phyloP scores from a whole-genome alignment of 352 stramenopile species.

The Globisporangium nodosum region DNA sequence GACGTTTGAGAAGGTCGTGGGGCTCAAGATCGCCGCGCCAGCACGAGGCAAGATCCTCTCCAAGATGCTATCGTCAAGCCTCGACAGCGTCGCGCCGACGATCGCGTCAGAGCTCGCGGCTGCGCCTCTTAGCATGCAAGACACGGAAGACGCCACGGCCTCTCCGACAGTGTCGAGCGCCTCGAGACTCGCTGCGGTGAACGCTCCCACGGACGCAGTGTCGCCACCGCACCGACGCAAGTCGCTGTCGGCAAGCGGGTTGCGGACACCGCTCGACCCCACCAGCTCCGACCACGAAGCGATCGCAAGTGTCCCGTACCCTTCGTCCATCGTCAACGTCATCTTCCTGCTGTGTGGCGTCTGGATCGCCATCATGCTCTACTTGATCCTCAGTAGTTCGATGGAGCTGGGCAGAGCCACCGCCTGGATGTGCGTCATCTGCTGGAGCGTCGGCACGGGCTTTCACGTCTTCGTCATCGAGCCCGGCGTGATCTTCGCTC shows the following conservation, averaged over 20 bases:
- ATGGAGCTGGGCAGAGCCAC: conserved; percentile 40
- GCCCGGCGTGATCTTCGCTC: conserved; percentile 38
- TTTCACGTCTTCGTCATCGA: conserved; percentile 53
- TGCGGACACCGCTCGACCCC: neutral
- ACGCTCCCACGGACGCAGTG: neutral
- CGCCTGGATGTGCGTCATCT: conserved; percentile 45
- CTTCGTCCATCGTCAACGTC: conserved; percentile 55
- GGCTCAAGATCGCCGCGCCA: conserved; percentile 64
- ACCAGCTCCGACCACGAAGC: conserved; percentile 2
- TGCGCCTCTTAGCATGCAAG: conserved; percentile 3
- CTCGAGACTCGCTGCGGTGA: conserved; percentile 5
- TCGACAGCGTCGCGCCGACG: conserved; percentile 44
- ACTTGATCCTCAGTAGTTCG: conserved; percentile 34
- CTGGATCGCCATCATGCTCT: conserved; percentile 40
- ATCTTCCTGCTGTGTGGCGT: conserved; percentile 34
- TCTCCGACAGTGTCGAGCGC: conserved; percentile 5
- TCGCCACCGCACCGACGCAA: neutral
- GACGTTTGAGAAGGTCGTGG: conserved; percentile 66
- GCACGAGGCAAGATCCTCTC: conserved; percentile 61
- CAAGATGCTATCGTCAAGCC: conserved; percentile 44
- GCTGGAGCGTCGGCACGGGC: conserved; percentile 34
- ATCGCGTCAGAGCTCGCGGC: conserved; percentile 41
- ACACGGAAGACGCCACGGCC: too few relatives aligned
- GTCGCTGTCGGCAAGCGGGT: conserved; percentile 8
- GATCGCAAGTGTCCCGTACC: conserved; percentile 45